These are phyloP conservation scores for Ambispora gerdemannii DNA, from an alignment of 192 early-diverging fungal genomes.

Conservation along the genomic window DNA sequence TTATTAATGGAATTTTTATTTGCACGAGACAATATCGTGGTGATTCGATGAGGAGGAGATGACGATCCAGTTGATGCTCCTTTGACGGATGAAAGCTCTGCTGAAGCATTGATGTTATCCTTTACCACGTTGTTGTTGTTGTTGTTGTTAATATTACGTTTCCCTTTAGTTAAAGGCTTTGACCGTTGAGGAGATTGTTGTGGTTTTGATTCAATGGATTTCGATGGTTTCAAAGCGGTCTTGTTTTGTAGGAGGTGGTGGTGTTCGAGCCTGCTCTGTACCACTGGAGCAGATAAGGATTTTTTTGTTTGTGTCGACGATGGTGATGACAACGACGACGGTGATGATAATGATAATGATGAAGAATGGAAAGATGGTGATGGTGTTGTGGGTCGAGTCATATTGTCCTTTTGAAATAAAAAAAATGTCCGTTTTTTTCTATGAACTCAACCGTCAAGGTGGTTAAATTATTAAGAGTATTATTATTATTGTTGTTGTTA, in stretches of 20 bases:
- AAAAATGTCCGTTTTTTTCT: neutral
- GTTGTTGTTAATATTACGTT: neutral
- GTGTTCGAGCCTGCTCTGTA: conserved; percentile 34
- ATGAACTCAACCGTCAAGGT: neutral
- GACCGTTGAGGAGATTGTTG: conserved; percentile 1
- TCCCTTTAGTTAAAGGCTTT: conserved; percentile 14
- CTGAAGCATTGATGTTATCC: neutral
- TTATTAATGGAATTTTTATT: neutral
- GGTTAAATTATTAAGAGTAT: too few species aligned
- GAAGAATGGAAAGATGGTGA: neutral
- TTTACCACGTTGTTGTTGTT: neutral
- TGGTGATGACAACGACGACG: neutral
- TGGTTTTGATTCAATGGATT: neutral
- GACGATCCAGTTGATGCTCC: neutral
- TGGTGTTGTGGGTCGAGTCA: neutral
- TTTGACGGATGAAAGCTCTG: neutral
- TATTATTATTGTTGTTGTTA: too few species aligned
- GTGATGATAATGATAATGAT: neutral
- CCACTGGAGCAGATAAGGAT: conserved; percentile 28
- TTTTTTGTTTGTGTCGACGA: neutral
- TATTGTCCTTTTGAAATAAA: neutral
- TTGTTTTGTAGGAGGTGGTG: conserved; percentile 27
- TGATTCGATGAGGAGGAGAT: too few species aligned
- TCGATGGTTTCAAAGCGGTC: neutral
- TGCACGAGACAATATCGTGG: neutral